Evolutionary conservation across 768 basidiomycete genomes (phyloP), one percentile per base, ranked within the genome.

Genomic region (Agaricus bisporus): DNA sequence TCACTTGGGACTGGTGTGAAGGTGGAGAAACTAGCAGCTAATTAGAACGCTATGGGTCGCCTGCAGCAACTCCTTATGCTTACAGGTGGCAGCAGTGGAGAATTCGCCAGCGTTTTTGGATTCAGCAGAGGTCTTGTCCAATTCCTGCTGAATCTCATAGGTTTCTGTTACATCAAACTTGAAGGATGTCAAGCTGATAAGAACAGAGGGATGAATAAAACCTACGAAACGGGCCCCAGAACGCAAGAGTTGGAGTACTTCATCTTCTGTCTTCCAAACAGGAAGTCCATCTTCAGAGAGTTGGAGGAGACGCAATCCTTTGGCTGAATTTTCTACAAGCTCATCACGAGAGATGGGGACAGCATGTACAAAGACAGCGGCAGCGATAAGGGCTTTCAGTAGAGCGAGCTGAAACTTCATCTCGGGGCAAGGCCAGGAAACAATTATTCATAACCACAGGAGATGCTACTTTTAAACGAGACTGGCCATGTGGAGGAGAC

Each of bases 131-230:
- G 22, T 22, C 10, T 56, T 42, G 7, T 63, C 51, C 11, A 56
- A 52, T 48, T 63, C 49, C 51, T 68, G 60, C 53, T 74, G 66
- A 28, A 60, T 29, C 56, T 71, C 69, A 36, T 71, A 73, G 15
- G 68, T 66, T 42, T 74, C 68, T 3, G 73, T 73, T 17, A 74
- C 68, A 59, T 73, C 73, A 54, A 75, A 73, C 73, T 73, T 46
- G 17, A 17, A 36, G 14, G 15, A 50, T 4, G 26, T 48, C 36
- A 42, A 41, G 18, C 51, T 28, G 38, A 41, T 29, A 10, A 52
- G 10, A 11, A 9, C 25, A 41, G 7, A 32, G 8, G 11, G 18
- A 41, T 25, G 18, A 36, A 15, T 20, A 10, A 41, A 36, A 62
- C 68, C 41, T 58, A 73, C 72, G 57, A 75, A 75, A 29, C 70